Evolutionary conservation across 805 yeast genomes (phyloP).

Genomic region (Barnettozyma vustinii): DNA sequence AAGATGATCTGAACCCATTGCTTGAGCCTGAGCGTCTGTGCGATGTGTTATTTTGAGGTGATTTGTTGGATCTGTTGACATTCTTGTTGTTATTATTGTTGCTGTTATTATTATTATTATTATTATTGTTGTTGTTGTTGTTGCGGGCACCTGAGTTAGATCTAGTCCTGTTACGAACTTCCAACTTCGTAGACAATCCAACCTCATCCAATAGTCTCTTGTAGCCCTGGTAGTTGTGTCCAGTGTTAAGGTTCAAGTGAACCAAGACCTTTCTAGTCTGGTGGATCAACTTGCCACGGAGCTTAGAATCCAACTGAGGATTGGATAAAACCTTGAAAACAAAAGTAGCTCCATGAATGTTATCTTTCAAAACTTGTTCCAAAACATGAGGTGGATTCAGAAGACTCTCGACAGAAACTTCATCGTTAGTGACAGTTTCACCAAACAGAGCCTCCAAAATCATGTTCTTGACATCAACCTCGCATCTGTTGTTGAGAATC

Average conservation of each 20-base stretch:
- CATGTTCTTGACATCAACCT: conserved; percentile 51
- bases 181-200: conserved; percentile 42
- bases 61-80: conserved; percentile 16
- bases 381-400: conserved; percentile 42
- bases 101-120: conserved; percentile 1
- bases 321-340: conserved; percentile 74
- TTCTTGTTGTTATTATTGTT: conserved; percentile 7
- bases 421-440: conserved; percentile 26
- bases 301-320: conserved; percentile 54
- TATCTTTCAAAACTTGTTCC: conserved; percentile 59
- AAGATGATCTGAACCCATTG: conserved; percentile 8
- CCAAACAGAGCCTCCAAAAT: conserved; percentile 68
- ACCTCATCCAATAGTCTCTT: conserved; percentile 89
- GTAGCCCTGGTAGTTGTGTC: conserved; percentile 51
- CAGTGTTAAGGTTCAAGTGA: conserved; percentile 46
- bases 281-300: conserved; percentile 50
- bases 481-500: conserved; percentile 64
- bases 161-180: conserved; percentile 20
- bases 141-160: conserved; percentile 19
- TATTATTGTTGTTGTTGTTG: conserved; percentile 1
- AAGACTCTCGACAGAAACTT: conserved; percentile 5
- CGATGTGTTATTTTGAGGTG: conserved; percentile 14
- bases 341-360: conserved; percentile 67
- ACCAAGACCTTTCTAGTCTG: conserved; percentile 61
- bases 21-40: conserved; percentile 11